Evolutionary conservation across 2,329 filamentous ascomycete species (phyloP).

Genomic region (Dryadomyces quercivorus): DNA sequence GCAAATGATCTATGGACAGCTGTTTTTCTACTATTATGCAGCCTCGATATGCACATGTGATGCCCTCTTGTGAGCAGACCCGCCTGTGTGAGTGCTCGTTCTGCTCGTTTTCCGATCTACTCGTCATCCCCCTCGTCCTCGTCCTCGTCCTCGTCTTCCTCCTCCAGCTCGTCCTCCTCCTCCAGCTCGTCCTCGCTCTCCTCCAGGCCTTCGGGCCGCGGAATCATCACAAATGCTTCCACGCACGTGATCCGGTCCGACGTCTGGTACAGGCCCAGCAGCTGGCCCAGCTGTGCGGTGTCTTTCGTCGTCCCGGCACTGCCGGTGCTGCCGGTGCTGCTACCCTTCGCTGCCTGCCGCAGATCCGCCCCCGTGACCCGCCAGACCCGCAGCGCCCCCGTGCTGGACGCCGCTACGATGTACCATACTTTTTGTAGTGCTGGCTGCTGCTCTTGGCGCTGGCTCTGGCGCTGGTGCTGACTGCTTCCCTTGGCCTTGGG

Average conservation of each 20-base stretch:
- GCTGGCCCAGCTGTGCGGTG: conserved; percentile 38
- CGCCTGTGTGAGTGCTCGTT: too few relatives aligned
- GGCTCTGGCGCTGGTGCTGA: background rate
- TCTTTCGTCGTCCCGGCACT: conserved; percentile 15
- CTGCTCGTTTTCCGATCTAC: too few relatives aligned
- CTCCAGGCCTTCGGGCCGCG: conserved; percentile 47
- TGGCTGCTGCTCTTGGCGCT: background rate
- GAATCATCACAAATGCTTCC: conserved; percentile 74
- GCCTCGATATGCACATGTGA: too few relatives aligned
- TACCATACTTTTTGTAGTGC: conserved; percentile 26
- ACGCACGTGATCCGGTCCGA: conserved; percentile 84
- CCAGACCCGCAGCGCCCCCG: conserved; percentile 77
- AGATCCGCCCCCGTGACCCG: conserved; percentile 36
- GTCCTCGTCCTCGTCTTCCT: conserved; percentile 25
- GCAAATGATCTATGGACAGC: background rate
- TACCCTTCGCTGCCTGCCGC: conserved; percentile 10
- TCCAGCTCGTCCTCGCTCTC: conserved; percentile 32
- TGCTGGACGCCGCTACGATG: conserved; percentile 67
- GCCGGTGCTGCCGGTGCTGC: conserved; percentile 10
- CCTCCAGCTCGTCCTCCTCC: conserved; percentile 23
- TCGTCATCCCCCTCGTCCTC: conserved; percentile 14
- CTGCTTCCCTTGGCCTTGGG: conserved; percentile 17
- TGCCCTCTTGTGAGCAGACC: background rate
- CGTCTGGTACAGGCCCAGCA: conserved; percentile 72
- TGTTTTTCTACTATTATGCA: background rate